Base-by-base conservation (phyloP, 331 rosid species). In the Saraca asoca region DNA sequence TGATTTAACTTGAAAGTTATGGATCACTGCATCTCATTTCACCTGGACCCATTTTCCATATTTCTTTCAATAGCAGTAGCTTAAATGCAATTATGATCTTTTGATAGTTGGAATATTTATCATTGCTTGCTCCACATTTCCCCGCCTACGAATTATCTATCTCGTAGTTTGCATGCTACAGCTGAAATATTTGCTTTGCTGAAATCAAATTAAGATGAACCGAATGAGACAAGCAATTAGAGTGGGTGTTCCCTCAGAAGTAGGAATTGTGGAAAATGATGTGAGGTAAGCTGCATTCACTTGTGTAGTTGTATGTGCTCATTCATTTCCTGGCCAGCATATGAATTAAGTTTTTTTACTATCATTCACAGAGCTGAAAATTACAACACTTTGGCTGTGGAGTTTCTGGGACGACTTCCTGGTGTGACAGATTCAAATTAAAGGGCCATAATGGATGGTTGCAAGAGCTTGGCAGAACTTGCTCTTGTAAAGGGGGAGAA, bases 191-290 rank as follows among this genome's bases (percentile, higher is more conserved):
- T 90, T 71, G 79, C 95, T 60, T 72, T 87, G 10, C 87, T 93
- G 43, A 89, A 90, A 78, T 90, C 97, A 68, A 93, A 93, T 78
- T 95, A 93, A 77, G 98, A 90, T 20, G 95, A 90, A 85, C 98
- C 96, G 9, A 95, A 90, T 5, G 95, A 84, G 75, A 68, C 84
- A 85, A 76, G 98, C 98, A 55, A 80, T 82, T 49, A 86, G 96
- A 80, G 98, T 93, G 56, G 98, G 98, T 59, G 95, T 93, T 51
- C 97, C 98, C 43, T 87, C 95, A 29, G 98, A 90, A 78, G 97
- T 87, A 52, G 98, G 97, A 34, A 82, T 90, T 44, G 85, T 93
- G 62, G 96, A 93, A 78, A 75, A 81, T 61, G 95, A 93, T 13
- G 95, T 81, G 69, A 85, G 96, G 98, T 93, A 63, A 71, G 81